A percentile compares a stretch with the other conserved stretches of the same genome.
phyloP scores from a whole-genome alignment of 1,139 yeast species.

The Blastobotrys buckinghamii region DNA sequence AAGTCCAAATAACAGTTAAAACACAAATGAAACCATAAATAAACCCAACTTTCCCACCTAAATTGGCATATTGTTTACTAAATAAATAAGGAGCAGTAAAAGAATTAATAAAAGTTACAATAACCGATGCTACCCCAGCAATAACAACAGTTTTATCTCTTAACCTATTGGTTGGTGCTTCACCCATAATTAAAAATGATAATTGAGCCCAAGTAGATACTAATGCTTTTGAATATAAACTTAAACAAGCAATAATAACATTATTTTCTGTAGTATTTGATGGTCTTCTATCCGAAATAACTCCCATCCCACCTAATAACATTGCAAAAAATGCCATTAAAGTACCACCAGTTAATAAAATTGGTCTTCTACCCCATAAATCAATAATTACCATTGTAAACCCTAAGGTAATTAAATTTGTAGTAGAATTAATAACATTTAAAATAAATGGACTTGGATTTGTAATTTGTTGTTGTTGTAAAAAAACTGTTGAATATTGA shows the following conservation, averaged over 20 bases:
- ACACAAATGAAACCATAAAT: constrained; percentile 10
- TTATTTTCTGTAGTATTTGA: constrained; percentile 1
- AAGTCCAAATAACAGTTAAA: constrained; percentile 2
- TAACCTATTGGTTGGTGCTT: constrained; percentile 10
- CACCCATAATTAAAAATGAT: constrained; percentile 13
- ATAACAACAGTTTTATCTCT: constrained; percentile 13
- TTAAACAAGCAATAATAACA: constrained; percentile 4
- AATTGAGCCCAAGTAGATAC: constrained; percentile 15
- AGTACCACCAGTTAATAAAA: constrained; percentile 10
- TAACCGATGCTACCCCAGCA: constrained; percentile 11
- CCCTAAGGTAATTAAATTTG: neutral
- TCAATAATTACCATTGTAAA: constrained; percentile 8
- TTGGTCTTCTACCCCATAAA: constrained; percentile 13
- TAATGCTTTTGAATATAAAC: constrained; percentile 6
- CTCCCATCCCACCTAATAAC: constrained; percentile 12
- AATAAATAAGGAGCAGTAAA: constrained; percentile 14
- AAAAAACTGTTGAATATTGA: constrained; percentile 14
- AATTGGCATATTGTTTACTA: constrained; percentile 14
- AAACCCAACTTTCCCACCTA: constrained; percentile 15
- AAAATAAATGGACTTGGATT: constrained; percentile 11
- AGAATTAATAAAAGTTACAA: constrained; percentile 11
- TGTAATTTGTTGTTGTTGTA: constrained; percentile 12
- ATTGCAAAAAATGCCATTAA: constrained; percentile 12
- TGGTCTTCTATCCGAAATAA: neutral
- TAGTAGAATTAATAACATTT: constrained; percentile 3